Conservation (phyloP, 345 rosid species). For the Camelina laxa region DNA sequence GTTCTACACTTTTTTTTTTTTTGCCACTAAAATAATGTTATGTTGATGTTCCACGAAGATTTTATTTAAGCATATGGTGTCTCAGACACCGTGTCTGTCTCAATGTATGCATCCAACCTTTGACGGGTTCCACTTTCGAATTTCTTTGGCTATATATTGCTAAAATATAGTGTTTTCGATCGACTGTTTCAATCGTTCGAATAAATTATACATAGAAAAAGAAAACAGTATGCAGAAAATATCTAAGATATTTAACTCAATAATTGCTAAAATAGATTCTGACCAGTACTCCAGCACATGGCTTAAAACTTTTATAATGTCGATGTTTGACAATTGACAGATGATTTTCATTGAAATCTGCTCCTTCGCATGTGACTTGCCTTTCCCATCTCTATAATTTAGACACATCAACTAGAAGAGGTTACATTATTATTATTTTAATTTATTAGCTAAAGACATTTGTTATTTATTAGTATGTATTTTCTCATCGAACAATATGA, state of each 20-base stretch:
- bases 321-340: constrained; percentile 33
- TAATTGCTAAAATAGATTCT: constrained; percentile 28
- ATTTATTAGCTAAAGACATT: no score
- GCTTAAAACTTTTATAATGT: constrained; percentile 11
- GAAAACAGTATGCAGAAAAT: constrained; percentile 1
- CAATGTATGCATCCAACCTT: neutral
- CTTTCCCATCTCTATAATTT: constrained; percentile 15
- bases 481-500: constrained; percentile 9
- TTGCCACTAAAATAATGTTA: neutral
- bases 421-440: neutral
- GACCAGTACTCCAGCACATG: constrained; percentile 27
- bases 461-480: no score
- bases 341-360: constrained; percentile 25
- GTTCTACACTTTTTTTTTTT: neutral
- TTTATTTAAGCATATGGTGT: neutral
- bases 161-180: neutral
- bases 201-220: neutral
- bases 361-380: constrained; percentile 40
- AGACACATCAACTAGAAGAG: constrained; percentile 1
- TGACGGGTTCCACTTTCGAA: neutral
- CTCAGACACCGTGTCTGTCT: neutral
- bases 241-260: constrained; percentile 44
- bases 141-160: neutral
- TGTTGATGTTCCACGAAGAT: neutral
- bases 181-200: neutral